Evolutionary conservation across 208 protist genomes (phyloP), one percentile per base, ranked within the genome.

Genomic region (Crithidia fasciculata): DNA sequence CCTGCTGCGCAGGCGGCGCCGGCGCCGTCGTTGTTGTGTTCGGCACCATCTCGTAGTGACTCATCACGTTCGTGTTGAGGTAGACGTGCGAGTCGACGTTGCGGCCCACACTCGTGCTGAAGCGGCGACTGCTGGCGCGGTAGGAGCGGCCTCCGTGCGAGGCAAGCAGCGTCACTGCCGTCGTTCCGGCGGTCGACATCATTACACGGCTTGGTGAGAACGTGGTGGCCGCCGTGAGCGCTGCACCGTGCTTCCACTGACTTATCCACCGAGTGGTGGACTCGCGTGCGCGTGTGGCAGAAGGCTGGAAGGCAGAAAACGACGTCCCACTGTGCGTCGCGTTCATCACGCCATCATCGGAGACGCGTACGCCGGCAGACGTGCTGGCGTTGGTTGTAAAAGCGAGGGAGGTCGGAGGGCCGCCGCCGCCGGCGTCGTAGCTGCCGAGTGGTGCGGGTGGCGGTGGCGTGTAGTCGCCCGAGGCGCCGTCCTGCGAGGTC

Each of bases 11-110:
- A 15, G 16, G 19, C 28, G 8, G 36, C 2, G 37, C 8, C 28
- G 50, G 5, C 40, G 64, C 15, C 66, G 57, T 28, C 28, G 28
- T 28, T 28, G 43, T 15, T 36, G 13, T 37, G 10, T 56, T 54
- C 3, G 52, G 68, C 44, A 49, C 39, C 60, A 64, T 16, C 54
- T 72, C 64, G 60, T 58, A 64, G 55, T 61, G 49, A 18, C 73
- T 60, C 58, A 76, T 76, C 28, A 86, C 73, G 37, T 76, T 62
- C 18, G 74, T 81, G 47, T 82, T 78, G 12, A 81, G 57, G 59
- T 83, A 72, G 12, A 71, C 74, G 54, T 78, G 69, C 5, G 68
- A 61, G 56, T 80, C 78, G 5, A 69, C 45, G 59, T 84, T 75
- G 44, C 74, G 69, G 28, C 78, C 70, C 2, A 80, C 58, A 8